Conservation (phyloP, 208 protist species). For the Trypanosoma mega region DNA sequence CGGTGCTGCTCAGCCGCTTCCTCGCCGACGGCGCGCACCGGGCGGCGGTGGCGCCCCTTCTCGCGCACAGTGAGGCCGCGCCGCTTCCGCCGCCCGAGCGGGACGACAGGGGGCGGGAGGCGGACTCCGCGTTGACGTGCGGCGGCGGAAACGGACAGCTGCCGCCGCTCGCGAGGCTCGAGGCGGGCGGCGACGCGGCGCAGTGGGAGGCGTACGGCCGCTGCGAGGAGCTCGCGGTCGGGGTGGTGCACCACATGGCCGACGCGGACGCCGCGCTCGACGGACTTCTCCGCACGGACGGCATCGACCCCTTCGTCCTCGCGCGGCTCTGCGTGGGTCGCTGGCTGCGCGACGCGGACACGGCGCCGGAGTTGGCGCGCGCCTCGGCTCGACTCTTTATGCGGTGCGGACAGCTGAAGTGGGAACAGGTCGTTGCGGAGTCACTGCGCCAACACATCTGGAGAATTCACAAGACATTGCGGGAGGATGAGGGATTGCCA, state of each 20-base stretch:
- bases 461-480: conserved; percentile 1
- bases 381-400: conserved; percentile 22
- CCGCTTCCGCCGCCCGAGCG: background rate
- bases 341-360: conserved; percentile 35
- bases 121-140: too few species aligned
- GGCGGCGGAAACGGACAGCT: too few species aligned
- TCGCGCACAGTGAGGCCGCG: background rate
- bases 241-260: conserved; percentile 15
- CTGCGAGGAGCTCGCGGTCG: conserved; percentile 11
- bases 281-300: conserved; percentile 28
- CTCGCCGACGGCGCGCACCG: background rate
- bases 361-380: conserved; percentile 6
- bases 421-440: conserved; percentile 20
- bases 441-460: conserved; percentile 26
- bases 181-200: background rate
- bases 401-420: conserved; percentile 9
- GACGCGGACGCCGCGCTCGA: conserved; percentile 18
- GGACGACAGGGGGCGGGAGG: too few species aligned
- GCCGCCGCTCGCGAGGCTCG: background rate
- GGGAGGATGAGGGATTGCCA: conserved; percentile 3
- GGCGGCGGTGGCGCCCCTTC: background rate
- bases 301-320: conserved; percentile 50
- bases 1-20: background rate
- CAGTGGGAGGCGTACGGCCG: conserved; percentile 15
- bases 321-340: conserved; percentile 40